A percentile compares a stretch with the other conserved stretches of the same genome.
Conservation (phyloP, 768 basidiomycete species). For the Trametes maxima region DNA sequence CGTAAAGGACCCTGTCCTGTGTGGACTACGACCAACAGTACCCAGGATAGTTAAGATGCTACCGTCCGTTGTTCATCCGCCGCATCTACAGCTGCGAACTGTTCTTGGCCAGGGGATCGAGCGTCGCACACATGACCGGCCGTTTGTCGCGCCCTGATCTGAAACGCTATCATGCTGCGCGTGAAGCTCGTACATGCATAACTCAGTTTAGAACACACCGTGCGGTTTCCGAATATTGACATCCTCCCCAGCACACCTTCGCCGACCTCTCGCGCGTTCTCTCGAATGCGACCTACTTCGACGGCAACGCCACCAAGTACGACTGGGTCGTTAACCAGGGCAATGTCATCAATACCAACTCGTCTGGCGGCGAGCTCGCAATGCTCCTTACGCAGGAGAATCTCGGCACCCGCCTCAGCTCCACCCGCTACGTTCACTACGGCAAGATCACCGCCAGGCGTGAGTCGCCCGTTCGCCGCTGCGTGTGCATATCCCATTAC, state of each 20-base stretch:
- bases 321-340: conserved; percentile 78
- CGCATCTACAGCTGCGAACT: no score
- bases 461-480: conserved; percentile 33
- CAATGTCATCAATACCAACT: conserved; percentile 62
- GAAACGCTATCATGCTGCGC: no score
- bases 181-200: not conserved
- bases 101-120: no score
- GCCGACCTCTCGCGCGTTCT: conserved; percentile 66
- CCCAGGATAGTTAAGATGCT: no score
- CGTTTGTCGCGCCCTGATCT: no score
- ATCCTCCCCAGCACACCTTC: conserved; percentile 55
- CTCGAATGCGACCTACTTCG: conserved; percentile 63
- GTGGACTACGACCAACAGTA: no score
- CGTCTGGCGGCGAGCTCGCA: conserved; percentile 63
- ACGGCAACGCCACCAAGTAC: conserved; percentile 74
- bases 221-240: not conserved
- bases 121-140: no score
- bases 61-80: no score
- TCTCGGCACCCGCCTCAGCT: conserved; percentile 77
- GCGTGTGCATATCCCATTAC: not conserved
- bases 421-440: conserved; percentile 82
- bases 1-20: no score
- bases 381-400: conserved; percentile 68
- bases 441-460: conserved; percentile 69
- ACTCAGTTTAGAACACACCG: not conserved